Conservation (phyloP, 805 yeast species). For the Sugiyamaella valdiviana region DNA sequence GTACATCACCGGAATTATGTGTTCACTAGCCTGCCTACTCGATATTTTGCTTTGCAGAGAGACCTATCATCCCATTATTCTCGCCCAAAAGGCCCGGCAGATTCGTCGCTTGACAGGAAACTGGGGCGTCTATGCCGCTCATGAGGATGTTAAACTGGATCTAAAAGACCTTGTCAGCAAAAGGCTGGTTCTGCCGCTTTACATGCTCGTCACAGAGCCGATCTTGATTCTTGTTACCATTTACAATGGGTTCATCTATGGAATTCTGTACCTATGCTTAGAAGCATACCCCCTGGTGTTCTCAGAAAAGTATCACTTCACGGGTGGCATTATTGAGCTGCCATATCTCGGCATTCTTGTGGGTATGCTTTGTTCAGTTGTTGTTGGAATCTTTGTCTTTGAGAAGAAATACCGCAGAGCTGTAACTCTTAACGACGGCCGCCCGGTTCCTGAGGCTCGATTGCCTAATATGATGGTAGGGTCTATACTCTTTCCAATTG, state of each 20-base stretch:
- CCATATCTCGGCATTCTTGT: conserved; percentile 75
- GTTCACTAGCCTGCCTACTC: conserved; percentile 36
- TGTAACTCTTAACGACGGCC: conserved; percentile 46
- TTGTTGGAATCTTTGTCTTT: conserved; percentile 23
- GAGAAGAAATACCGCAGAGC: conserved; percentile 32
- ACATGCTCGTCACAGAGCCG: conserved; percentile 63
- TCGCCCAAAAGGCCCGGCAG: conserved; percentile 55
- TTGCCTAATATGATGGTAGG: conserved; percentile 71
- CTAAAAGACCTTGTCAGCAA: conserved; percentile 53
- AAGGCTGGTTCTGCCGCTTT: conserved; percentile 59
- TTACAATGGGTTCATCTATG: conserved; percentile 73
- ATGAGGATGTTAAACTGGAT: conserved; percentile 52
- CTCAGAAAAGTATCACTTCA: conserved; percentile 44
- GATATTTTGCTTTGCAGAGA: conserved; percentile 48
- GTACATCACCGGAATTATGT: conserved; percentile 60
- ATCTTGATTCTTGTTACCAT: conserved; percentile 57
- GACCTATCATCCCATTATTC: conserved; percentile 47
- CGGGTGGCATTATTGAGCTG: conserved; percentile 56
- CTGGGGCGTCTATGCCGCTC: conserved; percentile 76
- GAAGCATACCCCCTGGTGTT: conserved; percentile 73
- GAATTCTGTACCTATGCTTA: conserved; percentile 63
- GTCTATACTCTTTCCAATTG: conserved; percentile 51
- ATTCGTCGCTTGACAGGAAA: conserved; percentile 64
- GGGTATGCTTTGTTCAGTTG: conserved; percentile 47
- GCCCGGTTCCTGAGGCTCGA: conserved; percentile 75